Evolutionary conservation across 2,329 filamentous ascomycete species (phyloP), one percentile per base, ranked within the genome.

Genomic region (Diaporthe vaccinii): DNA sequence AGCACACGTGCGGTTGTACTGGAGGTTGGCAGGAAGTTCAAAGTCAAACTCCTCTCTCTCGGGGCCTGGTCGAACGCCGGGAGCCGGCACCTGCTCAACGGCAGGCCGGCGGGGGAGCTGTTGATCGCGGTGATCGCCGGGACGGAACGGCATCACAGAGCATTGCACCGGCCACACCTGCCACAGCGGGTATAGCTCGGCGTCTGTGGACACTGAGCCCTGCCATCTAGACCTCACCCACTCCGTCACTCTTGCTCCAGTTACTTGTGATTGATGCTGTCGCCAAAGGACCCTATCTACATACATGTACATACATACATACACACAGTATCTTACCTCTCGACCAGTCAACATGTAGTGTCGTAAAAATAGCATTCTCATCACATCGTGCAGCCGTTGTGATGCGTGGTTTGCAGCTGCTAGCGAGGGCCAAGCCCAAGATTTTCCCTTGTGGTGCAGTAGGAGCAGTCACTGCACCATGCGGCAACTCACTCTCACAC

Each of bases 311-410:
- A 65, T 34, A 34, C 57, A 65, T 34, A 34, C 34, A 34, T 49
- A 31, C n/a, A 34, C 9, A 34, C 4, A 36, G 22, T 7, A 46
- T 67, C 41, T 34, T 20, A 2, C 15, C 46, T 41, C n/a, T 39
- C 65, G 53, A 25, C 65, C 46, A 41, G 34, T 9, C 65, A 41
- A 31, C n/a, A 55, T 55, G 65, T 34, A 55, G 65, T 69, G 65
- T 69, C 15, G 46, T 69, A 69, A 69, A 69, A 69, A 69, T 69
- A 69, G 65, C 46, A 55, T 55, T 31, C 65, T 69, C 49, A 69
- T 69, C 65, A 69, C 65, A 55, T 69, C 49, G 49, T 55, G 65
- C 49, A 55, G 65, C n/a, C 49, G 44, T 55, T 68, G 62, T 31
- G 31, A 36, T 28, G 62, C 44, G 22, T 3, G 12, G 31, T 25